A percentile compares a stretch with the other conserved stretches of the same genome.
These are phyloP conservation scores for Trichosporon asahii DNA, from an alignment of 1,284 basidiomycete species.

Conservation along the genomic window DNA sequence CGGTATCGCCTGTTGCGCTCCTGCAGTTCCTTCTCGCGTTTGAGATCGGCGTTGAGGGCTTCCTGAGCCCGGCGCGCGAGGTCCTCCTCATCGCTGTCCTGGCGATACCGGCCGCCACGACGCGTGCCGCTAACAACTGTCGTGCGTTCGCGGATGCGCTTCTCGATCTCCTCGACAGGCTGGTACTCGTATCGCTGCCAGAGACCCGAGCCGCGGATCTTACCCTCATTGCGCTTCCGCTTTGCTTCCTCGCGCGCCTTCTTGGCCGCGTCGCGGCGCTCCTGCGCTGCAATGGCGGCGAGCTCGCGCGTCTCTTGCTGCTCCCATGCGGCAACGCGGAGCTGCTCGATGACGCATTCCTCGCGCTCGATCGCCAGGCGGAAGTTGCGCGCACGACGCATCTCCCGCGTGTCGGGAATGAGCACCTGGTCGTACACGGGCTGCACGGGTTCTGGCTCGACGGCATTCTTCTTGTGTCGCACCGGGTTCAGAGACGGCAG, in stretches of 20 bases:
- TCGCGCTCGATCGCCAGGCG: conserved; percentile 11
- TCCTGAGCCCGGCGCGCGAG: conserved; percentile 20
- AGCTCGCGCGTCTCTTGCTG: conserved; percentile 14
- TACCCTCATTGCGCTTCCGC: conserved; percentile 29
- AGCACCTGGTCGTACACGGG: neutral
- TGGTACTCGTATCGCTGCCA: conserved; percentile 41
- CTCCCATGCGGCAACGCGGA: conserved; percentile 35
- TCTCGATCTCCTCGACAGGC: conserved; percentile 32
- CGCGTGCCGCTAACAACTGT: conserved; percentile 39
- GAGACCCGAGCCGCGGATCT: conserved; percentile 39
- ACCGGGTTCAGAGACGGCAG: conserved; percentile 32
- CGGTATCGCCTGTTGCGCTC: conserved; percentile 18
- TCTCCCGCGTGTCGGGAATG: conserved; percentile 11
- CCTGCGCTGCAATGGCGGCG: conserved; percentile 12
- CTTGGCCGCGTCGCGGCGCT: conserved; percentile 31
- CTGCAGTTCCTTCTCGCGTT: conserved; percentile 16
- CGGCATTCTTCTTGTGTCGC: conserved; percentile 22
- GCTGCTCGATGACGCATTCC: conserved; percentile 31
- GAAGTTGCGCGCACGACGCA: conserved; percentile 14
- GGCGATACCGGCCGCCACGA: conserved; percentile 32
- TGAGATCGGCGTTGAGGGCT: conserved; percentile 10
- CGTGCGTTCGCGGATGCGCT: conserved; percentile 27
- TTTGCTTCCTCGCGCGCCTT: conserved; percentile 29
- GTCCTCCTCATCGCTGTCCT: conserved; percentile 24
- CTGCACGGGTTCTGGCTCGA: conserved; percentile 19